Base-by-base conservation (phyloP, 2,329 filamentous ascomycete genomes). In the Helotiales sp. region DNA sequence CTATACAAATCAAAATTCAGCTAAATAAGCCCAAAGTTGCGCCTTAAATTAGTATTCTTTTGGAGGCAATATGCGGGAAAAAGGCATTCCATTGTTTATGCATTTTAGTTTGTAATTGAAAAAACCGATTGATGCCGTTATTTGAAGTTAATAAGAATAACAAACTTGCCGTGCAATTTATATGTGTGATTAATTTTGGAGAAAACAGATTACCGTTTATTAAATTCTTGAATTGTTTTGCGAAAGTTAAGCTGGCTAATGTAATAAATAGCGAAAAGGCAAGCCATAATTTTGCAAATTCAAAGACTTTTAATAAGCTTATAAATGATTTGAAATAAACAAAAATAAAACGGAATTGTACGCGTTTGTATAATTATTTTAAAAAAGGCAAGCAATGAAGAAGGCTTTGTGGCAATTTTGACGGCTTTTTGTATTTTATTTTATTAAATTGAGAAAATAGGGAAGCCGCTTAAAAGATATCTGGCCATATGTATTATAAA, bases 361-460 rank as follows among this genome's bases (percentile, higher is more conserved):
- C 32, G 13, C 45, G 37, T 45, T 58, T 63, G 47, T 28, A 32
- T 34, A n/a, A 62, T 50, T 66, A 66, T 49, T 49, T 66, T 58
- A 62, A 66, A 66, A 50, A 66, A 24, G 49, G 64, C 58, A 49
- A 58, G 37, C 40, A 28, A 62, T 66, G n/a, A 50, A 66, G 22
- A 58, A 66, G 59, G 37, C 54, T 66, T 24, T 62, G n/a, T 50
- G 20, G 58, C 28, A 62, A 50, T 32, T 62, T 66, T 49, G 58
- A 66, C 15, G 37, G 64, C 49, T 40, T 66, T 1, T 66, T 66
- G 28, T 66, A n/a, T 58, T 59, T 66, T 15, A 63, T 66, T 43
- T 50, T 50, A 52, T 43, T 40, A 30, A 66, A 62, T 32, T 26
- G 22, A 32, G 58, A 57, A 66, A 59, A 66, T 34, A 66, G 28